Base-by-base conservation (phyloP, 2,329 filamentous ascomycete species). In the Periconia macrospinosa region DNA sequence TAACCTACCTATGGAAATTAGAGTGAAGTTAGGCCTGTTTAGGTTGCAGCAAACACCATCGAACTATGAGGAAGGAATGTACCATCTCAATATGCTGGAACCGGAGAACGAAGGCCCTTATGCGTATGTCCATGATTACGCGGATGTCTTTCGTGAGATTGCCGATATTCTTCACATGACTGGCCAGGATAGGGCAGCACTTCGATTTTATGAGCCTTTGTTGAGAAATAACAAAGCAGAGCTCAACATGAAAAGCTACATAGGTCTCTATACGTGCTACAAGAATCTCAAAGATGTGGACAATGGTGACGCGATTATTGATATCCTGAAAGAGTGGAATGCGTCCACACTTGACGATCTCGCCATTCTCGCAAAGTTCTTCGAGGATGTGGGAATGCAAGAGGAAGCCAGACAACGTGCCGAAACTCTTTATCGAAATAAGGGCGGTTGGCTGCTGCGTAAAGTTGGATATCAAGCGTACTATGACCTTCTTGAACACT, bases 21-120 rank as follows among this genome's bases (percentile, higher is more conserved):
- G 93, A 18, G 84, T 91, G 30, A 94, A 93, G 68, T 78, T 99
- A 58, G 93, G 90, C 3, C 78, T 93, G 3, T 93, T 91, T 68
- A 86, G 94, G n/a, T 76, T 96, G 35, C 86, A 85, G 51, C 78
- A 91, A 55, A 86, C 85, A 0, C 77, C 87, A 23, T 77, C 84
- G 15, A 68, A 83, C 56, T 73, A 80, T 19, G 77, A 84, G 14
- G 93, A 97, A 76, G 92, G 91, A 17, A 79, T 90, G 76, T 65
- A 64, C 35, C 79, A 81, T 56, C 74, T 81, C 52, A 76, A 83
- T 54, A 86, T 87, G 77, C 79, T 97, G 27, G 83, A 90, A 47
- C 86, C 89, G 1, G 80, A 84, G 7, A 82, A 87, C 45, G 75
- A 70, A 57, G 76, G 71, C 49, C 71, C 78, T 71, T 74, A 73